These are phyloP conservation scores for Colletotrichum sansevieriae DNA, from an alignment of 2,329 filamentous ascomycete species.

Conservation along the genomic window DNA sequence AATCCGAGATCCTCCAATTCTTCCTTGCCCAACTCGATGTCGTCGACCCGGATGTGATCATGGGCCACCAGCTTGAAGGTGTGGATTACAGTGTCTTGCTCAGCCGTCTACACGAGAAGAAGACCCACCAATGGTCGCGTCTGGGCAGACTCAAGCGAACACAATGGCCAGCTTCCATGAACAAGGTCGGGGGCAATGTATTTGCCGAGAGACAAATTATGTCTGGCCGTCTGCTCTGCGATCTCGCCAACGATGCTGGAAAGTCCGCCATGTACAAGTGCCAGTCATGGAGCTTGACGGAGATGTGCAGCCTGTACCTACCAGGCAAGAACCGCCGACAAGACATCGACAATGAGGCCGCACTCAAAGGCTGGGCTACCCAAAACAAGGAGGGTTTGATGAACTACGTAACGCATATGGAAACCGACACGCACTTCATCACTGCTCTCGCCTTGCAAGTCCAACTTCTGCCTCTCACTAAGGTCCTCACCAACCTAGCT, in stretches of 20 bases:
- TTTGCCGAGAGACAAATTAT: slow-evolving; percentile 94
- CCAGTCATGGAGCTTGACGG: slow-evolving; percentile 96
- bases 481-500: slow-evolving; percentile 94
- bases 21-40: slow-evolving; percentile 91
- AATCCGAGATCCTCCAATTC: slow-evolving; percentile 86
- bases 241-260: slow-evolving; percentile 95
- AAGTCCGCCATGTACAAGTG: slow-evolving; percentile 98
- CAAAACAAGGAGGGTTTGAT: slow-evolving; percentile 84
- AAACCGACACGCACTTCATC: slow-evolving; percentile 96
- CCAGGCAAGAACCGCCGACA: slow-evolving; percentile 77
- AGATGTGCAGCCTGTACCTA: slow-evolving; percentile 96
- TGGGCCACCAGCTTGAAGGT: slow-evolving; percentile 96
- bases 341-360: slow-evolving; percentile 90
- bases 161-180: slow-evolving; percentile 89
- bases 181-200: slow-evolving; percentile 87
- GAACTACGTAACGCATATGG: slow-evolving; percentile 94
- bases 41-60: slow-evolving; percentile 91
- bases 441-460: slow-evolving; percentile 89
- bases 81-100: slow-evolving; percentile 94
- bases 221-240: slow-evolving; percentile 89
- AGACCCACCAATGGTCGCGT: slow-evolving; percentile 93
- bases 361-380: slow-evolving; percentile 87
- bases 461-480: slow-evolving; percentile 93
- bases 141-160: slow-evolving; percentile 87
- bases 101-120: slow-evolving; percentile 88